These are phyloP conservation scores for Cryphonectria naterciae DNA, from an alignment of 2,329 filamentous ascomycete genomes.

Conservation along the genomic window DNA sequence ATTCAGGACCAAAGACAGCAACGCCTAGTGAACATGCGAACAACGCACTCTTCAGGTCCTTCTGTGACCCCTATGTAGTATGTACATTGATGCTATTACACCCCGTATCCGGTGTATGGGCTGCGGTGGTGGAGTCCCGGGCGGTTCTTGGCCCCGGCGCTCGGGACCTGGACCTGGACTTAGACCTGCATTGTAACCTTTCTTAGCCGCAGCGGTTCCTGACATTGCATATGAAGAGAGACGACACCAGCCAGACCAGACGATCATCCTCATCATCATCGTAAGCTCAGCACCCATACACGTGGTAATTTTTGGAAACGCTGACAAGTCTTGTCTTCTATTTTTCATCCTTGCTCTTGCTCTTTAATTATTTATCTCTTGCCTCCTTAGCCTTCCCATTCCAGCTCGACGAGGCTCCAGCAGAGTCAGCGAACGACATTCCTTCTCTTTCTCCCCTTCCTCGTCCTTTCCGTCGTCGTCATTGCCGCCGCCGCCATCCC, in stretches of 20 bases:
- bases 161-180: slow-evolving; percentile 5
- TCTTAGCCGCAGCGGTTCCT: slow-evolving; percentile 4
- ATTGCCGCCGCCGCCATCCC: too few species aligned
- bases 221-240: neutral
- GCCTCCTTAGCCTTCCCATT: too few species aligned
- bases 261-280: neutral
- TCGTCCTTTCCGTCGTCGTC: too few species aligned
- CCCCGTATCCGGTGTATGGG: slow-evolving; percentile 13
- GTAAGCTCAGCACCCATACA: slow-evolving; percentile 6
- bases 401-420: neutral
- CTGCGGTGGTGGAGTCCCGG: neutral
- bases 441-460: neutral
- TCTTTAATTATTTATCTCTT: too few species aligned
- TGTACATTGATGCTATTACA: slow-evolving; percentile 10
- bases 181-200: neutral
- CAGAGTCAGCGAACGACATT: neutral
- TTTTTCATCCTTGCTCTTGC: neutral
- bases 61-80: neutral
- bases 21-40: neutral
- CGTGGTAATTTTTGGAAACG: slow-evolving; percentile 11
- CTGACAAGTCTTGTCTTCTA: neutral
- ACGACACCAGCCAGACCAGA: neutral
- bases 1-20: slow-evolving; percentile 12
- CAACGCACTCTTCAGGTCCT: neutral
- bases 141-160: slow-evolving; percentile 10